A percentile compares a stretch with the other conserved stretches of the same genome.
phyloP scores from a whole-genome alignment of 805 yeast species.

The Schizosaccharomyces osmophilus region DNA sequence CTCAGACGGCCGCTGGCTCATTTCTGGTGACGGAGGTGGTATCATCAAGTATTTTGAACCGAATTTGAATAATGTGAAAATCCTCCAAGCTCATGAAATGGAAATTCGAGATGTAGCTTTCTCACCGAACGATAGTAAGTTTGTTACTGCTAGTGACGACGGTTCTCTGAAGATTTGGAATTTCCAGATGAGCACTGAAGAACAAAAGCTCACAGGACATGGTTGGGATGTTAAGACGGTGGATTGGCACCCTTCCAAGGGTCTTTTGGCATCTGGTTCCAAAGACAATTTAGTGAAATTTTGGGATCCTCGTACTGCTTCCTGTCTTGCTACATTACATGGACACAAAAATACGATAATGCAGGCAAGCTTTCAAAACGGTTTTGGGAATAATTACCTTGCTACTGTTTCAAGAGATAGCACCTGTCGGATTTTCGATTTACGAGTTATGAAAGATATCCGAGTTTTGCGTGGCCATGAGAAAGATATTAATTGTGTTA shows the following conservation, averaged over 20 bases:
- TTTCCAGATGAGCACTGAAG: constrained; percentile 69
- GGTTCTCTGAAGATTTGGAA: constrained; percentile 80
- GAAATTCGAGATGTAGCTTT: constrained; percentile 71
- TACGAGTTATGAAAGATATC: constrained; percentile 60
- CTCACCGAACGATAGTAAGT: constrained; percentile 72
- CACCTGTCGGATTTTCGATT: constrained; percentile 67
- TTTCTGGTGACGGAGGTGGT: constrained; percentile 87
- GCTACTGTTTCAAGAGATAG: constrained; percentile 80
- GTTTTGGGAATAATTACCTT: constrained; percentile 38
- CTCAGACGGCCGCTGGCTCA: constrained; percentile 80
- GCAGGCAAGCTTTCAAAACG: constrained; percentile 62
- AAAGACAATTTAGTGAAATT: constrained; percentile 80
- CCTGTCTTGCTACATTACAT: constrained; percentile 54
- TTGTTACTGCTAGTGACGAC: constrained; percentile 88
- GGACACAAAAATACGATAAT: constrained; percentile 91
- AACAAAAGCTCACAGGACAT: constrained; percentile 61
- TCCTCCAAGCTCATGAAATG: constrained; percentile 49
- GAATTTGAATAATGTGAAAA: constrained; percentile 84
- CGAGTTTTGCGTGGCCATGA: constrained; percentile 54
- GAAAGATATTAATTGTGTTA: constrained; percentile 57
- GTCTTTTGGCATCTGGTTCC: constrained; percentile 75
- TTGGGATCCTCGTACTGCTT: constrained; percentile 81
- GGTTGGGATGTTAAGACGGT: constrained; percentile 97
- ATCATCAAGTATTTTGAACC: constrained; percentile 91
- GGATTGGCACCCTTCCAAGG: constrained; percentile 86